phyloP scores from a whole-genome alignment of 495 filamentous ascomycete species.

The Umbilicaria muhlenbergii region DNA sequence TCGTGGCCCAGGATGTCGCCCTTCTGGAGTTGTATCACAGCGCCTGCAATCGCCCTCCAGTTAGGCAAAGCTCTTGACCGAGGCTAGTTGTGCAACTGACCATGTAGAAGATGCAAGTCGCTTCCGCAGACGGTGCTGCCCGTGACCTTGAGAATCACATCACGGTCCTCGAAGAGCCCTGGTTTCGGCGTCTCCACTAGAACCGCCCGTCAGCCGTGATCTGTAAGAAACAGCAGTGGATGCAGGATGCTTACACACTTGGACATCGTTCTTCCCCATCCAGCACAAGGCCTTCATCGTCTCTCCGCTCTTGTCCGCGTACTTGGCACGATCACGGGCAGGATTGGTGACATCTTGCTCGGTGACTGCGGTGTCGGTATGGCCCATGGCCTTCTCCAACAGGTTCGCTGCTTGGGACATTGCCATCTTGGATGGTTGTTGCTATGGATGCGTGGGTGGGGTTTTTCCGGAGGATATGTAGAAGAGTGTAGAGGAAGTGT shows the following conservation, averaged over 20 bases:
- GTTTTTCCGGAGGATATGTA: too few species aligned
- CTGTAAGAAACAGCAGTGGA: neutral
- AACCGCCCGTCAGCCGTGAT: neutral
- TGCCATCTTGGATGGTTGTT: constrained; percentile 26
- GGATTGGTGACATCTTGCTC: constrained; percentile 41
- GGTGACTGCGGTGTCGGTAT: constrained; percentile 39
- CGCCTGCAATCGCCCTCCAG: constrained; percentile 16
- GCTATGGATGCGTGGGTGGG: too few species aligned
- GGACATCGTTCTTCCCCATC: constrained; percentile 54
- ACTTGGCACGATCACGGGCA: constrained; percentile 21
- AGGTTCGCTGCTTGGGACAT: constrained; percentile 46
- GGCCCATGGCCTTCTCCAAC: constrained; percentile 50
- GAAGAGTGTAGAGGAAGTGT: too few species aligned
- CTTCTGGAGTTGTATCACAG: constrained; percentile 55
- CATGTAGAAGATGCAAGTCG: constrained; percentile 72
- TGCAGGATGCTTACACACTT: constrained; percentile 25
- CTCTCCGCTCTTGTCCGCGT: constrained; percentile 25
- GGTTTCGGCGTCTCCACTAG: constrained; percentile 51
- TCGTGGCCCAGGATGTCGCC: constrained; percentile 88
- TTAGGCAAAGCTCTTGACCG: neutral
- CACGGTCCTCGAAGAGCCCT: constrained; percentile 50
- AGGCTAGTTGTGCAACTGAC: constrained; percentile 10
- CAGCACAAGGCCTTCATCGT: constrained; percentile 62
- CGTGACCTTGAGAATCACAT: constrained; percentile 76
- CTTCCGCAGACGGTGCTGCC: constrained; percentile 77